A percentile compares a stretch with the other conserved stretches of the same genome.
Evolutionary conservation across 1,284 basidiomycete species (phyloP).

Genomic region (Malassezia equina): DNA sequence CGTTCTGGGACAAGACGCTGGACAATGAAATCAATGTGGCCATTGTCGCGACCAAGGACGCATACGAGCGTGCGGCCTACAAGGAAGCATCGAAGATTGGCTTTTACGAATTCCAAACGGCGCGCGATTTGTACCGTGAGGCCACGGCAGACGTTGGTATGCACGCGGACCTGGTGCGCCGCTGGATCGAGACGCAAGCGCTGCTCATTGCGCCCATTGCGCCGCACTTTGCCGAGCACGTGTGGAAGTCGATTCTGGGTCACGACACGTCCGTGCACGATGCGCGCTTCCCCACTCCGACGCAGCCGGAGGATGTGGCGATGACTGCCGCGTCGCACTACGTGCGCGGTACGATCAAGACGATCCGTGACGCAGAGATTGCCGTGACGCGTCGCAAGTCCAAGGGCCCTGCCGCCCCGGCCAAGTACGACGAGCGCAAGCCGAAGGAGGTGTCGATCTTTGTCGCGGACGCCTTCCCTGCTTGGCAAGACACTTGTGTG

Average conservation of each 20-base stretch:
- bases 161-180: constrained; percentile 63
- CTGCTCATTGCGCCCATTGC: constrained; percentile 79
- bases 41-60: constrained; percentile 62
- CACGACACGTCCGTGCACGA: constrained; percentile 69
- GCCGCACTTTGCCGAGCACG: constrained; percentile 87
- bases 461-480: constrained; percentile 80
- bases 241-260: constrained; percentile 65
- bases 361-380: constrained; percentile 75
- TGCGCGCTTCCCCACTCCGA: constrained; percentile 62
- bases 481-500: constrained; percentile 82
- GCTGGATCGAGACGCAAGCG: constrained; percentile 73
- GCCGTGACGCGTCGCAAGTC: constrained; percentile 28
- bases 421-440: constrained; percentile 39
- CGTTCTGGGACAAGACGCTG: constrained; percentile 65
- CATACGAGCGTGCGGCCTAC: constrained; percentile 65
- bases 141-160: constrained; percentile 72
- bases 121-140: constrained; percentile 92
- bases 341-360: constrained; percentile 75
- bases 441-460: constrained; percentile 76
- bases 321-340: constrained; percentile 57
- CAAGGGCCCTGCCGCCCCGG: constrained; percentile 30
- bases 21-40: constrained; percentile 82
- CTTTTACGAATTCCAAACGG: constrained; percentile 87
- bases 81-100: constrained; percentile 91
- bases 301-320: constrained; percentile 55